Evolutionary conservation across 345 rosid genomes (phyloP).

Genomic region (Physaria fendleri): DNA sequence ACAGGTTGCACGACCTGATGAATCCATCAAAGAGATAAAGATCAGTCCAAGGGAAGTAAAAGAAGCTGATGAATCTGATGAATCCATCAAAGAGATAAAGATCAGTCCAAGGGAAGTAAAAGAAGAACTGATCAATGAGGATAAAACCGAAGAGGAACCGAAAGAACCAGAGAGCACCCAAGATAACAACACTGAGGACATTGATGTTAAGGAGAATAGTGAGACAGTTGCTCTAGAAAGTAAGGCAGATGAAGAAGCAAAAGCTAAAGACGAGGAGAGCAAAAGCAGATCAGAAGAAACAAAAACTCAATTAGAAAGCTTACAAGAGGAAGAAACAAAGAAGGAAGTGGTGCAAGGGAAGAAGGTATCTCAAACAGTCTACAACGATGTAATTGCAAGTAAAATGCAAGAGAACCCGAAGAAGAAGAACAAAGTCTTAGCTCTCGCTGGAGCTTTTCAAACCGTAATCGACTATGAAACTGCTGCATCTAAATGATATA

Average conservation of each 20-base stretch:
- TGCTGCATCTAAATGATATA: constrained; percentile 38
- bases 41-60: constrained; percentile 8
- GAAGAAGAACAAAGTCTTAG: constrained; percentile 80
- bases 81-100: constrained; percentile 32
- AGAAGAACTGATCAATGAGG: constrained; percentile 14
- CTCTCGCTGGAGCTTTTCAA: constrained; percentile 88
- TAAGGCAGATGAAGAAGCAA: constrained; percentile 13
- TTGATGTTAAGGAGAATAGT: constrained; percentile 2
- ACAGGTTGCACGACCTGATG: too few relatives aligned
- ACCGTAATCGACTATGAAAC: constrained; percentile 82
- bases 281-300: constrained; percentile 20
- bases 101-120: not conserved
- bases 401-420: constrained; percentile 53
- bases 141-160: constrained; percentile 12
- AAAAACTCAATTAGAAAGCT: constrained; percentile 41
- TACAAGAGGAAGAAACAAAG: constrained; percentile 28
- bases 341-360: constrained; percentile 33
- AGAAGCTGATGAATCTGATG: constrained; percentile 11
- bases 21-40: constrained; percentile 20
- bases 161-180: constrained; percentile 15
- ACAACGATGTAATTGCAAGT: constrained; percentile 74
- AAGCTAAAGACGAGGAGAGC: constrained; percentile 17
- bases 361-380: constrained; percentile 66
- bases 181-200: constrained; percentile 13
- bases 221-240: constrained; percentile 1